Percentiles rank a stretch among this genome's conserved stretches.
phyloP scores from a whole-genome alignment of 352 stramenopile genomes.

The Phytophthora brassicae region DNA sequence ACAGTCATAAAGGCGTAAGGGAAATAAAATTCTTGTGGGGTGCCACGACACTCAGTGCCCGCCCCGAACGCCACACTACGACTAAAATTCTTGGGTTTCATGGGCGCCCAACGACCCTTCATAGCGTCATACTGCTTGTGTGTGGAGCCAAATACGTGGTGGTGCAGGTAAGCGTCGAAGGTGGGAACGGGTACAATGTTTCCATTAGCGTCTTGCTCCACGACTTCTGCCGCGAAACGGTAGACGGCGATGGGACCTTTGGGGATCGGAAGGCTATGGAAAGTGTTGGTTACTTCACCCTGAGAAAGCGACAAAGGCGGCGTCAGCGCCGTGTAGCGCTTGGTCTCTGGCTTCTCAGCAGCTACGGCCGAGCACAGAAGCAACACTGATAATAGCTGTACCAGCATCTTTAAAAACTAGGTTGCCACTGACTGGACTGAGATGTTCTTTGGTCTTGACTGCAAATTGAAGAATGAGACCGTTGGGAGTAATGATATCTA shows the following conservation, averaged over 20 bases:
- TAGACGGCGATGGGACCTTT: conserved; percentile 82
- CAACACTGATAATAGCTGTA: not conserved
- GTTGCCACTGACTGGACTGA: not conserved
- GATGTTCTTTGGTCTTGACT: not conserved
- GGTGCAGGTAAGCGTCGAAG: conserved; percentile 82
- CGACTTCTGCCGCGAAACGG: conserved; percentile 75
- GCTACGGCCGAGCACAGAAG: conserved; percentile 3
- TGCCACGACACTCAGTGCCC: conserved; percentile 76
- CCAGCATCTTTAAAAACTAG: conserved; percentile 19
- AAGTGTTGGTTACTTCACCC: conserved; percentile 78
- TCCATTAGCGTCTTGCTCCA: conserved; percentile 52
- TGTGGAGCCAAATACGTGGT: conserved; percentile 78
- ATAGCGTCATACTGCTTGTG: conserved; percentile 63
- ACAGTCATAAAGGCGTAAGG: conserved; percentile 83
- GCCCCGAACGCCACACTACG: conserved; percentile 78
- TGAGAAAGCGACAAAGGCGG: conserved; percentile 57
- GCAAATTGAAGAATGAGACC: conserved; percentile 11
- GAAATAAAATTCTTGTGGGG: conserved; percentile 77
- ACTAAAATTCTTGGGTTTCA: conserved; percentile 74
- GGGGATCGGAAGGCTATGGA: conserved; percentile 70
- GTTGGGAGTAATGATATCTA: no score
- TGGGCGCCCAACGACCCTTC: conserved; percentile 56
- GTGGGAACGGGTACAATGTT: conserved; percentile 56
- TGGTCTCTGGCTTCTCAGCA: conserved; percentile 36
- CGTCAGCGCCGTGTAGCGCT: conserved; percentile 71